Percentiles rank a stretch among this genome's conserved stretches.
These are phyloP conservation scores for Solanum medicagineum DNA, from an alignment of 257 asterid species.

Conservation along the genomic window DNA sequence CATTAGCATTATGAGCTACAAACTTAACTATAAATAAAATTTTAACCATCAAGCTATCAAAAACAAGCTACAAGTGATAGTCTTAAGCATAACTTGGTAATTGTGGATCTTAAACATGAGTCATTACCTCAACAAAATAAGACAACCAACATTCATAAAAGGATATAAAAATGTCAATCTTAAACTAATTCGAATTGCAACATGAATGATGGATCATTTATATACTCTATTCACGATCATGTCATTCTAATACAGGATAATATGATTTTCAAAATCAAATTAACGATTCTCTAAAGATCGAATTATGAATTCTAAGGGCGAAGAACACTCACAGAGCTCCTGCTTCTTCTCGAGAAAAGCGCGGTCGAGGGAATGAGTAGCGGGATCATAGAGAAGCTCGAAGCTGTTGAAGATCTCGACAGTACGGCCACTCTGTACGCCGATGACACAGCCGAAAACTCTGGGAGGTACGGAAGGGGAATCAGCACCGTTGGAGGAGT, in stretches of 20 bases:
- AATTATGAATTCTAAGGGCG: background rate
- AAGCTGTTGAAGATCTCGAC: constrained; percentile 97
- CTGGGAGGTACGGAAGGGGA: constrained; percentile 30
- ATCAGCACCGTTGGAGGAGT: constrained; percentile 18
- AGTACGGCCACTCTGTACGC: constrained; percentile 87
- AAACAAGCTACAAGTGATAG: background rate
- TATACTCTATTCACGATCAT: background rate
- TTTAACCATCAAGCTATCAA: background rate
- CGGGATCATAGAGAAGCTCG: constrained; percentile 71
- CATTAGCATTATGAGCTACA: background rate
- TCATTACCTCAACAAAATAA: background rate
- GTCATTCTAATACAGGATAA: background rate
- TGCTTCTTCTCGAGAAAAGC: constrained; percentile 84
- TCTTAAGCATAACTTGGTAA: background rate
- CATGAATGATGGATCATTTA: background rate
- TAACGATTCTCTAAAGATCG: background rate
- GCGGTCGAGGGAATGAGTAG: constrained; percentile 72
- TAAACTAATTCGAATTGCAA: background rate
- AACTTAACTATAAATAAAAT: background rate
- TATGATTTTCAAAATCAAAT: background rate
- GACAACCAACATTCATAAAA: background rate
- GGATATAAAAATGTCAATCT: background rate
- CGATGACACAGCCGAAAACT: constrained; percentile 95
- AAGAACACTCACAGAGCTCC: constrained; percentile 64
- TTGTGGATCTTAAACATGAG: background rate